Conservation (phyloP, 768 basidiomycete species). For the Xerocomus spinulosus region DNA sequence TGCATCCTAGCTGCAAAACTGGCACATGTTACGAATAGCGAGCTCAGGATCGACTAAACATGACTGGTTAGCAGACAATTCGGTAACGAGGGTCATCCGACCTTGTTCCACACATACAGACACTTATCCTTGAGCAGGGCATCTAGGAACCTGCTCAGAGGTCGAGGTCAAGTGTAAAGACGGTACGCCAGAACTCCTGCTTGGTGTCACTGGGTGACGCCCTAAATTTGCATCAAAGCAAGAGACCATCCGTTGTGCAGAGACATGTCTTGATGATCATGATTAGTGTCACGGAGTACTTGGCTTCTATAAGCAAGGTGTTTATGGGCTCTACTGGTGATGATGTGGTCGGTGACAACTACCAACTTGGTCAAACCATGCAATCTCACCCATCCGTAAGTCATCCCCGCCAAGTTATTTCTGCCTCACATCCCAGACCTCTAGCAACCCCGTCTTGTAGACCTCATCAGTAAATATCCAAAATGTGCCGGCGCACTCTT, state of each 20-base stretch:
- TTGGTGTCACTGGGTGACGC: slow-evolving; percentile 41
- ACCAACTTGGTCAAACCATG: too few relatives aligned
- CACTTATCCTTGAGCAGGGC: slow-evolving; percentile 47
- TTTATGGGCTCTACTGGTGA: slow-evolving; percentile 12
- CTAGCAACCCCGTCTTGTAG: slow-evolving; percentile 46
- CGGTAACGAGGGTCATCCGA: too few relatives aligned
- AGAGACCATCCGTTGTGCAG: neutral
- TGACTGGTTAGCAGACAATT: slow-evolving; percentile 9
- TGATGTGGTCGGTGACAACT: too few relatives aligned
- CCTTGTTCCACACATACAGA: slow-evolving; percentile 49
- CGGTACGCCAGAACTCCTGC: slow-evolving; percentile 47
- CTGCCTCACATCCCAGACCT: neutral
- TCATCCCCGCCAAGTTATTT: neutral
- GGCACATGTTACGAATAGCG: slow-evolving; percentile 47
- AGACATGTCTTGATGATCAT: slow-evolving; percentile 44
- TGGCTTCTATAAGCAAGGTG: slow-evolving; percentile 20
- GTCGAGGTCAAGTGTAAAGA: slow-evolving; percentile 52
- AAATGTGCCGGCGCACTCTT: slow-evolving; percentile 56
- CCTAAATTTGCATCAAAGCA: slow-evolving; percentile 26
- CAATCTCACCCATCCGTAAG: slow-evolving; percentile 25
- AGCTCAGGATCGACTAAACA: slow-evolving; percentile 46
- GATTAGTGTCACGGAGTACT: slow-evolving; percentile 42
- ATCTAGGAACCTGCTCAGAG: slow-evolving; percentile 37
- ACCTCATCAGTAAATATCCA: slow-evolving; percentile 57
- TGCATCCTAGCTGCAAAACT: slow-evolving; percentile 30